Conservation (phyloP, 768 basidiomycete species). For the Tulasnella sp. region DNA sequence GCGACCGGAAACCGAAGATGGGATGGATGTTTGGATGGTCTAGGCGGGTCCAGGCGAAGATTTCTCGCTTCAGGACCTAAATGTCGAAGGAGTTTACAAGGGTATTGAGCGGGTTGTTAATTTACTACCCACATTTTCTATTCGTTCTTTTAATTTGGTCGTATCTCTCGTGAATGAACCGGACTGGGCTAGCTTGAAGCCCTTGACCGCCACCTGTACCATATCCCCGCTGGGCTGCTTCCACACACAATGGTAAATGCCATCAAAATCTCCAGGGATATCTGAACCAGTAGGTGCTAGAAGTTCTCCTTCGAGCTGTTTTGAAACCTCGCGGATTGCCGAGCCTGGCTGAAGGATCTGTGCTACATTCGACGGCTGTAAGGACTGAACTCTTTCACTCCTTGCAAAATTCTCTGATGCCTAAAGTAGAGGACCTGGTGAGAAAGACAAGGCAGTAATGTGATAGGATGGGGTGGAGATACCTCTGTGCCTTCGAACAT, state of each 20-base stretch:
- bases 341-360: too few species aligned
- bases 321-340: too few species aligned
- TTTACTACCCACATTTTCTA: not conserved
- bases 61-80: not conserved
- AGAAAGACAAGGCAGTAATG: too few species aligned
- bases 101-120: not conserved
- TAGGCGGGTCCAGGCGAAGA: not conserved
- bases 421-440: too few species aligned
- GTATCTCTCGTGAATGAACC: conserved; percentile 45
- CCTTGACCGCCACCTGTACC: conserved; percentile 98
- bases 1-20: not conserved
- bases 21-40: not conserved
- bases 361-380: too few species aligned
- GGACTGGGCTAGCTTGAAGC: conserved; percentile 75
- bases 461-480: too few species aligned
- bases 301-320: not conserved
- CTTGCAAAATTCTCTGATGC: too few species aligned
- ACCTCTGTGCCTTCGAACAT: too few species aligned
- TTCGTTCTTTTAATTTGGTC: not conserved
- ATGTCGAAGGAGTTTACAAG: not conserved
- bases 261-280: not conserved
- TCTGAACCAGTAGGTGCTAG: not conserved
- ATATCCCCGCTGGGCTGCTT: conserved; percentile 50
- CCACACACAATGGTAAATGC: not conserved
- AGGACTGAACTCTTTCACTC: too few species aligned